phyloP scores from a whole-genome alignment of 805 yeast species.

The Aciculoconidium aculeatum region DNA sequence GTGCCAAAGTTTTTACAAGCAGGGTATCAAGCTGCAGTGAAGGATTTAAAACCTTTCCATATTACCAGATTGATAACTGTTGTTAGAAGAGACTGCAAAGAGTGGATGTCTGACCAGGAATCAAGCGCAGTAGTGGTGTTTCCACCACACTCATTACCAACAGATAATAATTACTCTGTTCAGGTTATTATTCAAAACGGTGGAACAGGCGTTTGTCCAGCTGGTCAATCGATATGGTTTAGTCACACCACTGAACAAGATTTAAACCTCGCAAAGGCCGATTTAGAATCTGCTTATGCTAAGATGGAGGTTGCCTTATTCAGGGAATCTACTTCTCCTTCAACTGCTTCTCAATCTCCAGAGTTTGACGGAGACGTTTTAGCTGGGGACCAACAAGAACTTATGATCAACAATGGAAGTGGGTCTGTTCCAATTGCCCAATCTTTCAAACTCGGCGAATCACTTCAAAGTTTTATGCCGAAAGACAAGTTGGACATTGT shows the following conservation, averaged over 20 bases:
- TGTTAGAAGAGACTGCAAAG: slow-evolving; percentile 80
- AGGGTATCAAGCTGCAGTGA: slow-evolving; percentile 40
- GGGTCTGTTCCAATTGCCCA: slow-evolving; percentile 64
- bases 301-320: slow-evolving; percentile 76
- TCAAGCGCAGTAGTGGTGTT: slow-evolving; percentile 83
- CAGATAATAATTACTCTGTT: slow-evolving; percentile 64
- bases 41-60: slow-evolving; percentile 39
- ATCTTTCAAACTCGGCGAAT: slow-evolving; percentile 80
- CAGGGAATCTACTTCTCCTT: slow-evolving; percentile 60
- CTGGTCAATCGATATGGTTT: slow-evolving; percentile 89
- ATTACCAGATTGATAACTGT: slow-evolving; percentile 74
- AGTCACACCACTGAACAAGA: slow-evolving; percentile 67
- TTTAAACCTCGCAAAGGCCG: slow-evolving; percentile 63
- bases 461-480: slow-evolving; percentile 80
- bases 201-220: slow-evolving; percentile 81
- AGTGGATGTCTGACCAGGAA: slow-evolving; percentile 88
- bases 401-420: slow-evolving; percentile 17
- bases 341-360: slow-evolving; percentile 25
- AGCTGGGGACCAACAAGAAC: slow-evolving; percentile 23
- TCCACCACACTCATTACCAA: slow-evolving; percentile 76
- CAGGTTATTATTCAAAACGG: slow-evolving; percentile 86
- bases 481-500: slow-evolving; percentile 52
- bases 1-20: slow-evolving; percentile 36
- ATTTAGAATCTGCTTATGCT: slow-evolving; percentile 71
- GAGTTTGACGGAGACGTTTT: slow-evolving; percentile 45